Evolutionary conservation across 352 stramenopile genomes (phyloP).

Genomic region (Globisporangium sylvaticum): DNA sequence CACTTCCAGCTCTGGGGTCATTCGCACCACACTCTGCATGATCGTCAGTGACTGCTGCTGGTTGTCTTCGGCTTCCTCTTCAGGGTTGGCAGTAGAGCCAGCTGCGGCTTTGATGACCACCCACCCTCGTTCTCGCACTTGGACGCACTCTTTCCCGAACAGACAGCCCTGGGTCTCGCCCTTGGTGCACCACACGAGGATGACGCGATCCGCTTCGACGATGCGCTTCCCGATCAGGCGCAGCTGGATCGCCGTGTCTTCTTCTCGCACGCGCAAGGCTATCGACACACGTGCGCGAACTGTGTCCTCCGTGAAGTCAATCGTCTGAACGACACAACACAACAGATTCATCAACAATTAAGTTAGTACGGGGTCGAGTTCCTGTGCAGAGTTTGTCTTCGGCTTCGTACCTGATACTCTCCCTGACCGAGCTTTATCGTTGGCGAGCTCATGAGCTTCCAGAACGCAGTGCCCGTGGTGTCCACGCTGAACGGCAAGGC

Average conservation of each 20-base stretch:
- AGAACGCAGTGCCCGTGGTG: neutral
- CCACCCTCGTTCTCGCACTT: slow-evolving; percentile 5
- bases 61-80: neutral
- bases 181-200: neutral
- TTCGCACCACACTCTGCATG: slow-evolving; percentile 7
- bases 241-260: neutral
- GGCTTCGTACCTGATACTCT: slow-evolving; percentile 2
- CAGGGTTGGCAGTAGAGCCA: neutral
- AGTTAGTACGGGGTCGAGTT: neutral
- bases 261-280: neutral
- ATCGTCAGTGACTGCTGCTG: neutral
- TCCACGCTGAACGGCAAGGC: slow-evolving; percentile 1
- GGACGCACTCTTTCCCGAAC: slow-evolving; percentile 1
- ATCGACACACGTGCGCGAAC: neutral
- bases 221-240: slow-evolving; percentile 5
- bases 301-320: slow-evolving; percentile 1
- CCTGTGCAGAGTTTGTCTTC: too few species aligned
- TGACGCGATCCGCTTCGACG: slow-evolving; percentile 6
- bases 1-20: slow-evolving; percentile 5
- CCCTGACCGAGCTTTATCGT: neutral
- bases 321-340: neutral
- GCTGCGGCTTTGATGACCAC: neutral
- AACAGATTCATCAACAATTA: neutral
- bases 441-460: slow-evolving; percentile 4
- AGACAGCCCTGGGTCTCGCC: slow-evolving; percentile 1